Evolutionary conservation across 163 green algal genomes (phyloP).

Genomic region (Chlamydomonas reinhardtii): DNA sequence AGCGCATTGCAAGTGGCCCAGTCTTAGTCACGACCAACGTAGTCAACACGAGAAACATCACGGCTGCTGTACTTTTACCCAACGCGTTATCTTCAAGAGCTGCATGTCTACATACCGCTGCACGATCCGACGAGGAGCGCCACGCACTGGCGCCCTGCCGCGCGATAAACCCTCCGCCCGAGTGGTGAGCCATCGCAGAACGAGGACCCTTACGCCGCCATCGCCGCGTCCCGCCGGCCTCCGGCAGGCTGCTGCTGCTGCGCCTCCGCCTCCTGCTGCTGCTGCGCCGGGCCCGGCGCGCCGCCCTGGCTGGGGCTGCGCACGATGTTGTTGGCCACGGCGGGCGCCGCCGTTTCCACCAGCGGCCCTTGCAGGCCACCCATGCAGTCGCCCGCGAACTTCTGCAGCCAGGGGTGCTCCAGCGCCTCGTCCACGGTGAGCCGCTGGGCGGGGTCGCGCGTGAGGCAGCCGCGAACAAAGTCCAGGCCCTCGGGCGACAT

Average conservation of each 20-base stretch:
- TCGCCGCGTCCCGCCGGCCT: neutral
- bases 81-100: too few relatives aligned
- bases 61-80: too few relatives aligned
- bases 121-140: too few relatives aligned
- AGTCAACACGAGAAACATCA: too few relatives aligned
- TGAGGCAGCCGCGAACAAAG: slow-evolving; percentile 68
- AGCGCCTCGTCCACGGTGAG: slow-evolving; percentile 68
- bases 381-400: neutral
- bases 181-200: too few relatives aligned
- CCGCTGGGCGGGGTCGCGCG: slow-evolving; percentile 53
- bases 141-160: too few relatives aligned
- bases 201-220: slow-evolving; percentile 8
- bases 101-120: too few relatives aligned
- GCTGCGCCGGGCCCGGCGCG: neutral
- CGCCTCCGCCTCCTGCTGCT: neutral
- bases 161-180: too few relatives aligned
- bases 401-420: slow-evolving; percentile 60
- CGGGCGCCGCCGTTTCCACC: slow-evolving; percentile 10
- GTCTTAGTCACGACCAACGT: too few relatives aligned
- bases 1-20: too few relatives aligned
- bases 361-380: slow-evolving; percentile 2
- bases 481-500: slow-evolving; percentile 70
- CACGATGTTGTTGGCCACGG: slow-evolving; percentile 37
- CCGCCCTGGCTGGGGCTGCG: neutral
- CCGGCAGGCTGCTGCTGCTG: neutral